phyloP scores from a whole-genome alignment of 208 protist species.

The Leishmania guyanensis region DNA sequence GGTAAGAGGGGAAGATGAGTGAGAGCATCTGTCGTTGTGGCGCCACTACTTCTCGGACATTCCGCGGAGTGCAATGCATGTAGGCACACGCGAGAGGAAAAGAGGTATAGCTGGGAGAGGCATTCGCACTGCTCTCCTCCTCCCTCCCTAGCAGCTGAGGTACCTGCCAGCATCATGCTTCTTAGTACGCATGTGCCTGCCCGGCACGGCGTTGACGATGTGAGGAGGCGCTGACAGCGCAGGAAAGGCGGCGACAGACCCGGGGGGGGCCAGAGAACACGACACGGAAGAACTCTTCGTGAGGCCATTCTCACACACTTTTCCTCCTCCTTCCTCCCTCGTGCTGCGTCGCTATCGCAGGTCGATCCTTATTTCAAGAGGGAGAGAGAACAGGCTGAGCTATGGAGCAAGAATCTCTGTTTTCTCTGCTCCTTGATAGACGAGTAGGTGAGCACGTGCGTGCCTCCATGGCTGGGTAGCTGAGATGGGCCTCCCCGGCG shows the following conservation, averaged over 20 bases:
- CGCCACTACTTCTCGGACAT: background rate
- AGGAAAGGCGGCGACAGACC: background rate
- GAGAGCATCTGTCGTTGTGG: background rate
- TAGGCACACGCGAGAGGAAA: background rate
- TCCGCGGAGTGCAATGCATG: background rate
- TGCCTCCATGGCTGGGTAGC: background rate
- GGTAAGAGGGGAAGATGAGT: background rate
- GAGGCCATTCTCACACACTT: background rate
- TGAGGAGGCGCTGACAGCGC: background rate
- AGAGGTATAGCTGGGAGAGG: background rate
- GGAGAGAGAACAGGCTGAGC: background rate
- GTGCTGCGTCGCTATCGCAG: background rate
- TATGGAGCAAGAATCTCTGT: background rate
- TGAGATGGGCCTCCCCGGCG: background rate
- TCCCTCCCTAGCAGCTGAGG: background rate
- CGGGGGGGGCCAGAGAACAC: background rate
- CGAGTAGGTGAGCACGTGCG: background rate
- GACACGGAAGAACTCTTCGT: background rate
- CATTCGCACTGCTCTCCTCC: background rate
- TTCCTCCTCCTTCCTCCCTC: background rate
- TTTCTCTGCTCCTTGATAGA: background rate
- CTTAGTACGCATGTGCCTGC: background rate
- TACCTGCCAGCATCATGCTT: background rate
- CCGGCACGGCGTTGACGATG: background rate
- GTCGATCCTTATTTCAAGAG: background rate